phyloP scores from a whole-genome alignment of 306 rosid species.

The Sphenostylis stenocarpa region DNA sequence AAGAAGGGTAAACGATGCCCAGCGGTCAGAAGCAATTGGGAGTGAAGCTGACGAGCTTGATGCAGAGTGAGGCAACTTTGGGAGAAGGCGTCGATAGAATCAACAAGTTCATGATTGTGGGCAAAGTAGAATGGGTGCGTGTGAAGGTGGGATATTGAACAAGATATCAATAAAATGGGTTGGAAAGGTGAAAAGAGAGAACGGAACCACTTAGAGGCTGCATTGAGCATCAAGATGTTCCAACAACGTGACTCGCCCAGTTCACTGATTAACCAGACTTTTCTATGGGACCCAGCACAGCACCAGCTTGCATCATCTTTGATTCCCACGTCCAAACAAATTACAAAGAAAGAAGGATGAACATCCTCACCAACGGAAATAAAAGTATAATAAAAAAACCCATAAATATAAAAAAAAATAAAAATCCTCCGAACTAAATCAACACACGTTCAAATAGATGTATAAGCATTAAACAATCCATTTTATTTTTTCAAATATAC shows the following conservation, averaged over 20 bases:
- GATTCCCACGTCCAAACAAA: conserved; percentile 82
- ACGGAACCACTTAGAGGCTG: conserved; percentile 26
- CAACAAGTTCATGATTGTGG: conserved; percentile 37
- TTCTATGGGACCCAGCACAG: conserved; percentile 73
- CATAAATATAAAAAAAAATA: background rate
- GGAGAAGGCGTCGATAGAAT: conserved; percentile 50
- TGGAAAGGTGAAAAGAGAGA: conserved; percentile 14
- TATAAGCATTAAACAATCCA: background rate
- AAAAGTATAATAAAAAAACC: background rate
- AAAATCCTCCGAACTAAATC: background rate
- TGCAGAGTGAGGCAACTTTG: conserved; percentile 41
- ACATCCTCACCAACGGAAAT: background rate
- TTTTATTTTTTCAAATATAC: background rate
- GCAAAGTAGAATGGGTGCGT: background rate
- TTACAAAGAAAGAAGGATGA: conserved; percentile 18
- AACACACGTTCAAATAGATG: background rate
- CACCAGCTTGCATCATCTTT: conserved; percentile 90
- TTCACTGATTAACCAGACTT: too few species aligned
- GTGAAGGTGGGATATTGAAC: conserved; percentile 28
- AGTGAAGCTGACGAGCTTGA: conserved; percentile 61
- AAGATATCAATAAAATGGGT: background rate
- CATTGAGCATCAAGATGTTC: background rate
- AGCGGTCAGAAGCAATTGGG: conserved; percentile 46
- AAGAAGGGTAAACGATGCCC: conserved; percentile 48
- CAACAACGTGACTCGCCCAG: too few species aligned